Evolutionary conservation across 2,329 filamentous ascomycete genomes (phyloP), one percentile per base, ranked within the genome.

Genomic region (Fusarium sp.): DNA sequence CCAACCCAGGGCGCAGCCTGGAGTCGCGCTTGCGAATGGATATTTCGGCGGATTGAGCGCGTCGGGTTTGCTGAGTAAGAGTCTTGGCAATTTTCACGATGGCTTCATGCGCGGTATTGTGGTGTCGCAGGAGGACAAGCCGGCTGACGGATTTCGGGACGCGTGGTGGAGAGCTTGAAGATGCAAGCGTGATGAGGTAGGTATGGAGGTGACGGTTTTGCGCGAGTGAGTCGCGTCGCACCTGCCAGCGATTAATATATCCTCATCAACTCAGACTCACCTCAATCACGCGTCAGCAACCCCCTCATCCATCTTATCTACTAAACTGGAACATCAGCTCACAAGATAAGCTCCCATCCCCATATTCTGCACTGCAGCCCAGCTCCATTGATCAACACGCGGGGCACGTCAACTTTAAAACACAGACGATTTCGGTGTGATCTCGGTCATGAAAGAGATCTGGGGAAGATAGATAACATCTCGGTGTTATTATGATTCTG

Each of bases 1-100:
- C 57, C 52, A 12, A 77, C 49, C 76, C 76, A 79, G 24, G 56
- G 53, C 40, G 58, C 64, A 7, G 78, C 42, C 44, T 54, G 58
- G 16, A 73, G 24, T 11, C 56, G 72, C n/a, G 18, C 18, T 11
- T 37, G 34, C 3, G n/a, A 37, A 34, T 34, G 32, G 32, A 6
- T 37, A 37, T n/a, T n/a, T 12, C 34, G 34, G 34, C 34, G 14
- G 10, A 16, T 13, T 12, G 20, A 34, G 20, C 32, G 48, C 24
- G 48, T 27, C 4, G 10, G 3, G 24, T 18, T 54, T 41, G 11
- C 22, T 10, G 20, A n/a, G 25, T 6, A 13, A 41, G 6, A 3
- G 22, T 22, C 45, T 22, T 37, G 34, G 34, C 34, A 1, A 10
- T 37, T n/a, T 16, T 32, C 30, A 52, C 22, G 24, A 52, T 20